These are phyloP conservation scores for Uronychia binucleata DNA, from an alignment of 73 alveolate species.

Conservation along the genomic window DNA sequence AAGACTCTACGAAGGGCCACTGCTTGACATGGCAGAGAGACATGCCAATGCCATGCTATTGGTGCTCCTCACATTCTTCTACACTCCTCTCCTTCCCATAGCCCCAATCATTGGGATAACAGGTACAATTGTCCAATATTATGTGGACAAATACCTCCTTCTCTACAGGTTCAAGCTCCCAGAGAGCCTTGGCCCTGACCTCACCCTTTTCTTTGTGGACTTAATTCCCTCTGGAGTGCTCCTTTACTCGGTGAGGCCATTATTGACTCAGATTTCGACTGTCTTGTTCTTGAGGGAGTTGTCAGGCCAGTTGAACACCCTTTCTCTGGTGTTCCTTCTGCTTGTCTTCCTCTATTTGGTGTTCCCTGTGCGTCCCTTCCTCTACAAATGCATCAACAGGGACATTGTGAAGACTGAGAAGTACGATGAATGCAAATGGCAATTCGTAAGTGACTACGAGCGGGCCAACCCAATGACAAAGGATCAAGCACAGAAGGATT, in stretches of 20 bases:
- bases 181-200: slow-evolving; percentile 26
- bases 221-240: slow-evolving; percentile 20
- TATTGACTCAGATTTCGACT: neutral
- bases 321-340: neutral
- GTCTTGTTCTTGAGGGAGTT: neutral
- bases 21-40: slow-evolving; percentile 60
- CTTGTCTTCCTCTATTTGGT: neutral
- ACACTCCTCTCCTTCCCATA: slow-evolving; percentile 52
- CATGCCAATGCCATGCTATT: slow-evolving; percentile 38
- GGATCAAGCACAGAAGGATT: neutral
- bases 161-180: slow-evolving; percentile 51
- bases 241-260: neutral
- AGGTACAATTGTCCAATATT: slow-evolving; percentile 23
- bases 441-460: slow-evolving; percentile 61
- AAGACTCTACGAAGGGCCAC: slow-evolving; percentile 49
- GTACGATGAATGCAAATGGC: neutral
- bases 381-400: neutral
- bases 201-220: slow-evolving; percentile 35
- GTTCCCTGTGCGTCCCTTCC: neutral
- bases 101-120: slow-evolving; percentile 31
- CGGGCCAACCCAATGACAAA: slow-evolving; percentile 65
- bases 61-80: slow-evolving; percentile 39
- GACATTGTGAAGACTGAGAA: neutral
- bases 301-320: neutral
- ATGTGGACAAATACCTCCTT: slow-evolving; percentile 44